Evolutionary conservation across 257 asterid species (phyloP).

Genomic region (Fraxinus anomala): DNA sequence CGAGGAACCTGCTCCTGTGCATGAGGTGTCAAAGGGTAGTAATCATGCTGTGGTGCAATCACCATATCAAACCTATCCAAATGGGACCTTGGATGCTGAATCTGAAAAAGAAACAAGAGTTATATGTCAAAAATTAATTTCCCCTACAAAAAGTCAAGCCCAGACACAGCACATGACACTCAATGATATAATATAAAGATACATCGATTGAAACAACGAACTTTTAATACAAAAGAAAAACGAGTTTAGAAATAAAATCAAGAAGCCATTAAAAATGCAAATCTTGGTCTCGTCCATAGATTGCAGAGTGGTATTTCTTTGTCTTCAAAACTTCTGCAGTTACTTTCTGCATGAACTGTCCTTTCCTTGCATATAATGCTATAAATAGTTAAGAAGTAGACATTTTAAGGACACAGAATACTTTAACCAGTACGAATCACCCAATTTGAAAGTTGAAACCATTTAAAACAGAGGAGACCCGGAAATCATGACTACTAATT

Average conservation of each 20-base stretch:
- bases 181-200: neutral
- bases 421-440: neutral
- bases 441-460: slow-evolving; percentile 9
- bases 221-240: neutral
- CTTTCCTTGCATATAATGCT: neutral
- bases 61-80: slow-evolving; percentile 95
- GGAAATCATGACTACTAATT: neutral
- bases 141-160: neutral
- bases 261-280: neutral
- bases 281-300: neutral
- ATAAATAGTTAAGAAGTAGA: neutral
- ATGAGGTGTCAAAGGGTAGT: slow-evolving; percentile 71
- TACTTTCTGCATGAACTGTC: neutral
- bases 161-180: neutral
- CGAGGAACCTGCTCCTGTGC: slow-evolving; percentile 87
- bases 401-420: neutral
- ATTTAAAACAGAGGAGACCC: neutral
- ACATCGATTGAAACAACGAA: neutral
- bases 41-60: slow-evolving; percentile 89
- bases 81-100: slow-evolving; percentile 95
- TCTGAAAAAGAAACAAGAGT: slow-evolving; percentile 51
- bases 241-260: slow-evolving; percentile 11
- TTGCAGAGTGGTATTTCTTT: neutral
- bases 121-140: slow-evolving; percentile 11
- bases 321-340: neutral